A percentile compares a stretch with the other conserved stretches of the same genome.
These are phyloP conservation scores for Pestalotiopsis sp. DNA, from an alignment of 2,329 filamentous ascomycete genomes.

Conservation along the genomic window DNA sequence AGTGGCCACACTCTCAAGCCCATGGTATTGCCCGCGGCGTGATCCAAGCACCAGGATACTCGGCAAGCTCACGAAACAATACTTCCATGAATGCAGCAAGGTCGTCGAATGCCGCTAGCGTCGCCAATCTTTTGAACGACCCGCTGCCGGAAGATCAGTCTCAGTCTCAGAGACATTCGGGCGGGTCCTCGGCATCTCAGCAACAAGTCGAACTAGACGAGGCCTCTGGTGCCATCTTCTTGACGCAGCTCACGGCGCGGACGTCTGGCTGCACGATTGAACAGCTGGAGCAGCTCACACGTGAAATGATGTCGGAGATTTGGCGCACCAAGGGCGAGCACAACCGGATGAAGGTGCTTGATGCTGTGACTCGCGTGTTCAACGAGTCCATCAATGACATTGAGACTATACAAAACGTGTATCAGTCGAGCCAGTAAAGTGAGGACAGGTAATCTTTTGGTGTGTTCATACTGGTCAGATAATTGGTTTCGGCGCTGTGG, in stretches of 20 bases:
- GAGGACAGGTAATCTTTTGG: neutral
- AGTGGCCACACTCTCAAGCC: slow-evolving; percentile 62
- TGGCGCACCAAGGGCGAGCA: slow-evolving; percentile 81
- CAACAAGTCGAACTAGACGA: slow-evolving; percentile 49
- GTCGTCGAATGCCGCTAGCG: slow-evolving; percentile 35
- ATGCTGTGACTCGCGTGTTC: slow-evolving; percentile 68
- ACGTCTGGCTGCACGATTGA: slow-evolving; percentile 85
- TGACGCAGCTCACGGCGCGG: slow-evolving; percentile 63
- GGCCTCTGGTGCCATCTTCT: slow-evolving; percentile 57
- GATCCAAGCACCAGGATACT: slow-evolving; percentile 37
- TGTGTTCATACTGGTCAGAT: neutral
- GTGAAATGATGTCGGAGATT: slow-evolving; percentile 85
- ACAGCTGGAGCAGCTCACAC: slow-evolving; percentile 92
- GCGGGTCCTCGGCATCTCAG: slow-evolving; percentile 43
- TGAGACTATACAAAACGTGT: slow-evolving; percentile 51
- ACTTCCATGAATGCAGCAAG: slow-evolving; percentile 41
- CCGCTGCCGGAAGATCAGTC: slow-evolving; percentile 36
- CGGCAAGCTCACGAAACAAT: slow-evolving; percentile 24
- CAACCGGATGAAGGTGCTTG: slow-evolving; percentile 77
- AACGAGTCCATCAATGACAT: slow-evolving; percentile 76
- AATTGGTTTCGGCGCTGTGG: neutral
- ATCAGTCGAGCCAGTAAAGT: slow-evolving; percentile 45
- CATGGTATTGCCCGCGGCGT: slow-evolving; percentile 49
- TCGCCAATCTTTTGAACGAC: slow-evolving; percentile 45
- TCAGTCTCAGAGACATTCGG: slow-evolving; percentile 27